Evolutionary conservation across 345 rosid genomes (phyloP), one percentile per base, ranked within the genome.

Genomic region (Bretschneidera sinensis): DNA sequence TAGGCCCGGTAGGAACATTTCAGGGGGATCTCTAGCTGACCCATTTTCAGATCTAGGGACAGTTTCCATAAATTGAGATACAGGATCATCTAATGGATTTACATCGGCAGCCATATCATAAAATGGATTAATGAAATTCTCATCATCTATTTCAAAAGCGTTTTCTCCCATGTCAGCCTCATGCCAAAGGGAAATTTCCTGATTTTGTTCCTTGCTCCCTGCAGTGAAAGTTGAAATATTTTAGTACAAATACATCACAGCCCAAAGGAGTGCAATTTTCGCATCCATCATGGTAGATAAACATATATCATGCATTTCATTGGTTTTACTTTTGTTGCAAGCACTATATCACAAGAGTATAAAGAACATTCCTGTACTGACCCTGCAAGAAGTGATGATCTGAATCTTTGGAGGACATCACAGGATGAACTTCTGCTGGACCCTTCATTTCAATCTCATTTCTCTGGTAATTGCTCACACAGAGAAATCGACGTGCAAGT

Each of bases 1-100:
- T 52, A 76, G 80, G 60, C 97, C 96, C 0, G 97, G 87, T 48
- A 92, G 70, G 73, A 81, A 89, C 85, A 92, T 58, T 79, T 92
- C 95, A 0, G 77, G 72, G 9, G 84, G 75, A 60, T 78, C 80
- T 34, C 58, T 63, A 16, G 54, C 67, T 2, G 81, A 72, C 48
- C 50, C n/a, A 43, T 60, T 68, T 51, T 66, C 70, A 45, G 76
- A 43, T 28, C 47, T 69, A 16, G 94, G 82, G 19, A 81, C 78
- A 33, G 81, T 78, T 69, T 79, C 83, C 79, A 89, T 74, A 59
- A 92, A 80, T 66, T 81, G 76, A 54, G 88, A 71, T 54, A 84
- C 72, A 0, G 90, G 85, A 80, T 89, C 79, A 51, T 70, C 76
- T 11, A 71, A 50, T 49, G 64, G 54, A 54, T 50, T 59, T 51